A percentile compares a stretch with the other conserved stretches of the same genome.
Conservation (phyloP, 805 yeast genomes). For the Candida namnaoensis region DNA sequence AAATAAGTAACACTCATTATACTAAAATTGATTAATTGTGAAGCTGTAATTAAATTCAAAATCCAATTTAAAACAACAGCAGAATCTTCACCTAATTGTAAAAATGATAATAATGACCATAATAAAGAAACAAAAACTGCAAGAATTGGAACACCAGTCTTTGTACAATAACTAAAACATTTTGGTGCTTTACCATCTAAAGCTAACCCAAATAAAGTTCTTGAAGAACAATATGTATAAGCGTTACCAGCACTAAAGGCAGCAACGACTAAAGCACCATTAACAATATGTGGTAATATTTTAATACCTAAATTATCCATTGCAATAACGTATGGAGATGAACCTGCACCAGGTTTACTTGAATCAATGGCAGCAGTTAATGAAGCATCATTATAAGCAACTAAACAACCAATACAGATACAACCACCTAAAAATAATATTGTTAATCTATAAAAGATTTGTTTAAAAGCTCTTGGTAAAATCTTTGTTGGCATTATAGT, state of each 20-base stretch:
- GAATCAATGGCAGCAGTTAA: constrained; percentile 48
- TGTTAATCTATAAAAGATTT: constrained; percentile 61
- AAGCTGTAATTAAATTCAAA: constrained; percentile 61
- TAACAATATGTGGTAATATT: constrained; percentile 68
- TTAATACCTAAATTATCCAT: constrained; percentile 63
- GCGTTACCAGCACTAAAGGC: constrained; percentile 84
- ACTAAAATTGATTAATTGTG: constrained; percentile 55
- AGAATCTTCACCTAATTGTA: constrained; percentile 53
- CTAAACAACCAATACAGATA: constrained; percentile 68
- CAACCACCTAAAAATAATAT: constrained; percentile 68
- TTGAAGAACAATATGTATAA: constrained; percentile 63
- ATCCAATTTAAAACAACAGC: constrained; percentile 65
- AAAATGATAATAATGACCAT: constrained; percentile 60
- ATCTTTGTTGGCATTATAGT: constrained; percentile 54
- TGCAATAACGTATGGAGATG: constrained; percentile 79
- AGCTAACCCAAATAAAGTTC: constrained; percentile 63
- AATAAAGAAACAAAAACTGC: constrained; percentile 40
- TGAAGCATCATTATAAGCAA: constrained; percentile 59
- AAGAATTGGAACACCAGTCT: constrained; percentile 61
- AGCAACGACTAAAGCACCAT: constrained; percentile 65
- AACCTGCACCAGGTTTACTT: constrained; percentile 67
- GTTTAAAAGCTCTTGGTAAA: constrained; percentile 72
- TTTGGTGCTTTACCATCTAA: constrained; percentile 67
- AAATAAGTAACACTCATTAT: constrained; percentile 50
- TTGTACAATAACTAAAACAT: constrained; percentile 51